Conservation (phyloP, 306 rosid species). For the Dryas octopetala region DNA sequence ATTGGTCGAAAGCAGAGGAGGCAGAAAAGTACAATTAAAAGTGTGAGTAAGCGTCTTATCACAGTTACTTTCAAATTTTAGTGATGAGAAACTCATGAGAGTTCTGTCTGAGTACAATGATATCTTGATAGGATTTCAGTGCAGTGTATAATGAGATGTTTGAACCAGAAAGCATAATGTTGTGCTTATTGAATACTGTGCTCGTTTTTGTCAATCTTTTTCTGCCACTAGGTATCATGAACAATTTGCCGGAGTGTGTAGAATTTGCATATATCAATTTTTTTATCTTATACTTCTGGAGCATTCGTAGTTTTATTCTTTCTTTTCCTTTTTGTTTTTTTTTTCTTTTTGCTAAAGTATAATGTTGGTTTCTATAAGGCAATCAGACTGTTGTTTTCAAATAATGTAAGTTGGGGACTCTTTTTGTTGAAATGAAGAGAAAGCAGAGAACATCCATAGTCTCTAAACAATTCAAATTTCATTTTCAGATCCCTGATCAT, state of each 20-base stretch:
- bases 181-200: neutral
- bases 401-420: constrained; percentile 19
- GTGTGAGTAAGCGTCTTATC: constrained; percentile 39
- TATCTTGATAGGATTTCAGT: neutral
- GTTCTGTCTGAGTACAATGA: neutral
- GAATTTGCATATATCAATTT: neutral
- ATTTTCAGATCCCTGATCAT: constrained; percentile 76
- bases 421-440: constrained; percentile 20
- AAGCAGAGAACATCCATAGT: constrained; percentile 8
- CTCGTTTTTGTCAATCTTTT: neutral
- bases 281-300: neutral
- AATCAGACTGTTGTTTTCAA: neutral
- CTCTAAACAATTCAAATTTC: constrained; percentile 31
- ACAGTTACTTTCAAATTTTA: neutral
- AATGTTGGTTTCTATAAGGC: constrained; percentile 15
- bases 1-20: constrained; percentile 48
- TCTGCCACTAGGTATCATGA: neutral
- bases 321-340: no score
- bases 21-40: constrained; percentile 38
- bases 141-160: neutral
- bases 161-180: neutral
- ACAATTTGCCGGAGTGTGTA: neutral
- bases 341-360: neutral
- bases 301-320: neutral
- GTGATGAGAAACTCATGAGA: neutral